A percentile compares a stretch with the other conserved stretches of the same genome.
Evolutionary conservation across 306 rosid species (phyloP).

Genomic region (Cucumis hystrix): DNA sequence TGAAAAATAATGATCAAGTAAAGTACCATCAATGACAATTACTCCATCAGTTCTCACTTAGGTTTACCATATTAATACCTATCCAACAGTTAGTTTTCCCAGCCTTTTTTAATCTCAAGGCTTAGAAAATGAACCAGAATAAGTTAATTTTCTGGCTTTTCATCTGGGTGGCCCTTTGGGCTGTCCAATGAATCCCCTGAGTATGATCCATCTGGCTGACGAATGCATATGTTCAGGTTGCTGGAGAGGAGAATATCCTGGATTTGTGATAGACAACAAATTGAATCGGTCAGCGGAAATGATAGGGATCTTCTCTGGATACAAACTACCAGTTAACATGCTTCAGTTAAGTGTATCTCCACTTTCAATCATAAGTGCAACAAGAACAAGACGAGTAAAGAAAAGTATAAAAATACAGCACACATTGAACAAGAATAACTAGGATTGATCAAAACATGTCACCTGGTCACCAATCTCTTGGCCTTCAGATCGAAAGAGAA

Average conservation of each 20-base stretch:
- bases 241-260: slow-evolving; percentile 72
- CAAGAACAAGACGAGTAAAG: not conserved
- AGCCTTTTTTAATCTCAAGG: slow-evolving; percentile 23
- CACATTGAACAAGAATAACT: not conserved
- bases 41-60: slow-evolving; percentile 18
- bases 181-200: slow-evolving; percentile 66
- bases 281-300: slow-evolving; percentile 10
- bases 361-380: not conserved
- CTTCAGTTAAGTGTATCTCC: not conserved
- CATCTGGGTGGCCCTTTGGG: slow-evolving; percentile 53
- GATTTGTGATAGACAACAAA: slow-evolving; percentile 8
- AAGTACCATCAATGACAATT: slow-evolving; percentile 7
- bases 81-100: slow-evolving; percentile 49
- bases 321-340: not conserved
- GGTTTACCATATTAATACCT: slow-evolving; percentile 49
- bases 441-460: not conserved
- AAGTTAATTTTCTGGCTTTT: slow-evolving; percentile 36
- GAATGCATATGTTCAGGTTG: slow-evolving; percentile 78
- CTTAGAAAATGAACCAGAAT: slow-evolving; percentile 22
- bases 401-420: not conserved
- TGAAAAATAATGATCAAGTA: slow-evolving; percentile 22
- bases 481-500: slow-evolving; percentile 83
- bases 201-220: slow-evolving; percentile 86
- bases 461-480: slow-evolving; percentile 71
- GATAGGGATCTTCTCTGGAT: not conserved